Conservation (phyloP, 2,329 filamentous ascomycete genomes). For the Pestalotiopsis sp. region DNA sequence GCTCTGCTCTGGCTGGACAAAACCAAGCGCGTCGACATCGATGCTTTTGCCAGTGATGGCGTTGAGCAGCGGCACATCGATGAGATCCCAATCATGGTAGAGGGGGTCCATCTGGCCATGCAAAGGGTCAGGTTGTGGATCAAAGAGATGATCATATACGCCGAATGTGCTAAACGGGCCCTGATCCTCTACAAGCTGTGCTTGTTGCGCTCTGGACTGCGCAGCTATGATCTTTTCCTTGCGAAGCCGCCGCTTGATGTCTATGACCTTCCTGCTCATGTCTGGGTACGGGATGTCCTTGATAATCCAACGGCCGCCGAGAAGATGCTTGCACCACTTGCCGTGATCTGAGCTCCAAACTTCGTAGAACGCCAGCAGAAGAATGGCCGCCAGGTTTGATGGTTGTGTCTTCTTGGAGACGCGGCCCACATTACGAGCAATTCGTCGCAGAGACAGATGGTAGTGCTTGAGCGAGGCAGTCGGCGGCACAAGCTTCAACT, state of each 20-base stretch:
- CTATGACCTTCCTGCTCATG: conserved; percentile 71
- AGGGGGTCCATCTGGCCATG: conserved; percentile 25
- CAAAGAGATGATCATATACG: neutral
- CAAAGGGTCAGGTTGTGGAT: conserved; percentile 1
- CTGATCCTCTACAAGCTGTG: neutral
- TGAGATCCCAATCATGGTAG: conserved; percentile 33
- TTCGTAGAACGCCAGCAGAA: conserved; percentile 89
- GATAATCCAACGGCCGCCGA: conserved; percentile 80
- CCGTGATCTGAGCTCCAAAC: conserved; percentile 92
- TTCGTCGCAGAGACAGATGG: conserved; percentile 76
- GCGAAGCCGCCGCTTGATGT: conserved; percentile 48
- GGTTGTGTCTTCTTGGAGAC: conserved; percentile 69
- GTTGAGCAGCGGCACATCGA: conserved; percentile 39
- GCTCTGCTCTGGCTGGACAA: conserved; percentile 27
- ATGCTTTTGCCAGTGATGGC: conserved; percentile 49
- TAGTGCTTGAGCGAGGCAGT: conserved; percentile 91
- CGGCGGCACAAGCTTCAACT: conserved; percentile 70
- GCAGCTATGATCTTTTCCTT: conserved; percentile 24
- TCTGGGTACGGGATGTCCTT: conserved; percentile 77
- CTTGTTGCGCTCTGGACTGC: conserved; percentile 18
- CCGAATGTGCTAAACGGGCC: conserved; percentile 9
- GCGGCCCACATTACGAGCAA: conserved; percentile 74
- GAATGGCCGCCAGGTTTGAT: conserved; percentile 82
- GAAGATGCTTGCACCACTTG: conserved; percentile 92
- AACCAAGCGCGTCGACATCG: conserved; percentile 55